Percentiles rank a stretch among this genome's conserved stretches.
These are phyloP conservation scores for Wickerhamomyces strasburgensis DNA, from an alignment of 805 yeast species.

Conservation along the genomic window DNA sequence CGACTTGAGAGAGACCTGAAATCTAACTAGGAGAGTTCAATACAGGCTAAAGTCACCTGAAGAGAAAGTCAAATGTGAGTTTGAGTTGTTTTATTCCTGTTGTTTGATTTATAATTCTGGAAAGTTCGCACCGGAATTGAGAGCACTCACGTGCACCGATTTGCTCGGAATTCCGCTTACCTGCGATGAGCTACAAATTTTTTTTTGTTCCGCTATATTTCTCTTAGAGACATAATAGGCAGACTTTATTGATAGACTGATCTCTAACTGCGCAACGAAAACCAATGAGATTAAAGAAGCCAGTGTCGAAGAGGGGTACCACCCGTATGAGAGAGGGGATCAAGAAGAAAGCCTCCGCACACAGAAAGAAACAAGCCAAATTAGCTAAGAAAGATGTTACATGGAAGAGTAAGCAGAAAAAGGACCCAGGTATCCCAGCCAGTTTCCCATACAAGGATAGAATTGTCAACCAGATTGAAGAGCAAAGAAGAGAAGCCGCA, in stretches of 20 bases:
- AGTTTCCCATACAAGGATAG: slow-evolving; percentile 91
- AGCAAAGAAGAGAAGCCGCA: slow-evolving; percentile 46
- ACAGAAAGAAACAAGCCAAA: slow-evolving; percentile 80
- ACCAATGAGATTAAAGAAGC: slow-evolving; percentile 25
- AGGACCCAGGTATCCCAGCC: slow-evolving; percentile 94
- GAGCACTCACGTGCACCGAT: no score
- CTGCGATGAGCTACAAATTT: slow-evolving; percentile 8
- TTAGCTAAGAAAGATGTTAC: slow-evolving; percentile 83
- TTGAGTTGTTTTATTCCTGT: neutral
- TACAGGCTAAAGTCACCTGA: neutral
- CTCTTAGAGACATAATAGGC: no score
- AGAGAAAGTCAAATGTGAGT: slow-evolving; percentile 3
- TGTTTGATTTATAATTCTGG: neutral
- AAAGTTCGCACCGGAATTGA: neutral
- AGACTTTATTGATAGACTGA: no score
- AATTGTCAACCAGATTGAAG: slow-evolving; percentile 69
- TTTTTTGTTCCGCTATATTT: neutral
- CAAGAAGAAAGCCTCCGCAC: slow-evolving; percentile 92
- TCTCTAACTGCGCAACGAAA: neutral
- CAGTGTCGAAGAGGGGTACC: slow-evolving; percentile 78
- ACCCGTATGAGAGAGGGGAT: slow-evolving; percentile 96
- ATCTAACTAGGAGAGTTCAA: neutral
- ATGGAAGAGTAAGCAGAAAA: slow-evolving; percentile 80
- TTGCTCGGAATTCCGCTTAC: slow-evolving; percentile 3
- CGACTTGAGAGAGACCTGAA: neutral